A percentile compares a stretch with the other conserved stretches of the same genome.
Evolutionary conservation across 2,329 filamentous ascomycete genomes (phyloP).

Genomic region (Trichoderma sp.): DNA sequence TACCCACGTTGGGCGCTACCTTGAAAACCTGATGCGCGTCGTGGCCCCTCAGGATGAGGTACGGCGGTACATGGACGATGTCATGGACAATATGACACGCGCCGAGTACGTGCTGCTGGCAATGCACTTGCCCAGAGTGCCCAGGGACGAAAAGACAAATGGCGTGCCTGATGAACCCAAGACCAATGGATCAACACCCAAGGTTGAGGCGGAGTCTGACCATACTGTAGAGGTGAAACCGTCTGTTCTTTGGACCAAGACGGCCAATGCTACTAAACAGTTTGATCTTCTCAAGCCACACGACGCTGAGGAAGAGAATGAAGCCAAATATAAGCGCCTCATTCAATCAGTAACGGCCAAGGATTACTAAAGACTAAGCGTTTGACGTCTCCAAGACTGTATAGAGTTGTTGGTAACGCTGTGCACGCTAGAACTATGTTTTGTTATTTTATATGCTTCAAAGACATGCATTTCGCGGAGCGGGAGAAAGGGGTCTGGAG

Average conservation of each 20-base stretch:
- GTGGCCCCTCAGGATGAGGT: slow-evolving; percentile 64
- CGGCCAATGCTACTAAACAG: slow-evolving; percentile 16
- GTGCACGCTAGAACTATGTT: slow-evolving; percentile 14
- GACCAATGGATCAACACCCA: slow-evolving; percentile 32
- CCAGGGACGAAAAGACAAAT: slow-evolving; percentile 30
- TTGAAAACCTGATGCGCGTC: slow-evolving; percentile 59
- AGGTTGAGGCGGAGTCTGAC: slow-evolving; percentile 29
- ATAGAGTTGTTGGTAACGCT: slow-evolving; percentile 9
- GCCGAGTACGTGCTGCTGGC: slow-evolving; percentile 65
- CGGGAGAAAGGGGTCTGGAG: slow-evolving; percentile 19
- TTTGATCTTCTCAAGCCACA: slow-evolving; percentile 27
- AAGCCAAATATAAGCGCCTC: slow-evolving; percentile 37
- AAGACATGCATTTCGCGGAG: slow-evolving; percentile 18
- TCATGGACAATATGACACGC: slow-evolving; percentile 67
- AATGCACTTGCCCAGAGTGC: slow-evolving; percentile 58
- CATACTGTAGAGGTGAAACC: slow-evolving; percentile 27
- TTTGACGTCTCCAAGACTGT: not conserved
- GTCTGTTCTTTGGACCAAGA: slow-evolving; percentile 38
- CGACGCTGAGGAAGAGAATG: slow-evolving; percentile 36
- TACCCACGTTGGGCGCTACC: slow-evolving; percentile 51
- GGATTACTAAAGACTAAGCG: slow-evolving; percentile 26
- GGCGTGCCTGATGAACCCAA: slow-evolving; percentile 31
- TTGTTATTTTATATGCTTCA: slow-evolving; percentile 14
- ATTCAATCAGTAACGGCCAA: slow-evolving; percentile 38
- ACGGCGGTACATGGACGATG: slow-evolving; percentile 64